Evolutionary conservation across 768 basidiomycete genomes (phyloP).

Genomic region (Lyophyllum atratum): DNA sequence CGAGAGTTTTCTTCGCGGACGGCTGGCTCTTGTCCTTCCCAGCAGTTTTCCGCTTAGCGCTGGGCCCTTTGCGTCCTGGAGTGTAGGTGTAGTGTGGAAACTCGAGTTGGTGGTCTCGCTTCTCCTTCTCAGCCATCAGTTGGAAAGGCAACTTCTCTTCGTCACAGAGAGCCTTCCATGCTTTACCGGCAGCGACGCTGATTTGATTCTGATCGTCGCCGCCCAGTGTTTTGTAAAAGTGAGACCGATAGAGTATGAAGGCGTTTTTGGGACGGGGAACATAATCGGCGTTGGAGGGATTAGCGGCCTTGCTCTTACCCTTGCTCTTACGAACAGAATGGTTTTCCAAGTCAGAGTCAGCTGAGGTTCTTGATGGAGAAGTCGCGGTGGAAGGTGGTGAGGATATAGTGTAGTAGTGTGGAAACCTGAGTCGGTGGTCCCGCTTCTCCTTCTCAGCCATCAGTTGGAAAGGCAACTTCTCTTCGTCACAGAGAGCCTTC

Average conservation of each 20-base stretch:
- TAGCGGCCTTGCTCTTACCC: conserved; percentile 13
- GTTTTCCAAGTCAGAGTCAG: conserved; percentile 10
- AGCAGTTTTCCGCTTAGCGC: conserved; percentile 12
- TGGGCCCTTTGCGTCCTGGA: conserved; percentile 18
- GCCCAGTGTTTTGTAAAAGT: conserved; percentile 17
- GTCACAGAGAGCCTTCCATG: conserved; percentile 26
- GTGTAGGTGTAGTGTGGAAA: conserved; percentile 31
- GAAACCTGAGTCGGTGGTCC: conserved; percentile 26
- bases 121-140: conserved; percentile 25
- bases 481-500: conserved; percentile 22
- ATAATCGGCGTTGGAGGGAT: conserved; percentile 17
- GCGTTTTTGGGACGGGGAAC: conserved; percentile 40
- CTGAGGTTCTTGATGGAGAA: conserved; percentile 12
- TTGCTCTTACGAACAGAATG: conserved; percentile 5
- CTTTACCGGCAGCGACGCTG: conserved; percentile 31
- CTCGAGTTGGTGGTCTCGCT: conserved; percentile 24
- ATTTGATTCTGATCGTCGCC: conserved; percentile 33
- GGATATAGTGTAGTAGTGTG: conserved; percentile 27
- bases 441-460: conserved; percentile 27
- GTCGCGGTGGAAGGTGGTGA: conserved; percentile 12
- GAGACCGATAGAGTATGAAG: conserved; percentile 39
- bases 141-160: conserved; percentile 23
- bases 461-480: conserved; percentile 20
- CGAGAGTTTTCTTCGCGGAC: conserved; percentile 4
- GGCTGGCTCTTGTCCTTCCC: conserved; percentile 3